Evolutionary conservation across 257 asterid species (phyloP), one percentile per base, ranked within the genome.

Genomic region (Solanum boliviense): DNA sequence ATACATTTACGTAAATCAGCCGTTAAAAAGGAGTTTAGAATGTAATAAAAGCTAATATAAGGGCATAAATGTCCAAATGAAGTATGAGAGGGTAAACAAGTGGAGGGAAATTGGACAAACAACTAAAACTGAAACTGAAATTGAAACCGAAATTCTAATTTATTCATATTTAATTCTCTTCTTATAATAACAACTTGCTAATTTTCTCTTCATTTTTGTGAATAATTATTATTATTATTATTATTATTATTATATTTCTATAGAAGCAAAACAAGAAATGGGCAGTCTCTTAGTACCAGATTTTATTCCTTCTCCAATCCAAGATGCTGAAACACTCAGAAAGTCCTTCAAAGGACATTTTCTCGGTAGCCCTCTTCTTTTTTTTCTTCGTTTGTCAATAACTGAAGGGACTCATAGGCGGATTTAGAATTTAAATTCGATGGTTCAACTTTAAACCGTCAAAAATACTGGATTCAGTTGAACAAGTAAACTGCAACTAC

Each of bases 231-330:
- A 31, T 38, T 31, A 31, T 31, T 31, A 31, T 31, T 31, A 31
- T 31, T 31, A 29, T 38, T 39, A 39, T 39, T 39, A 39, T 44
- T 44, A 44, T 44, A 44, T 44, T 21, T 7, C 18, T 27, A 9
- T 25, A 44, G 41, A 71, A 39, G 4, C 20, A 73, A 6, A 12
- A 23, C 15, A 32, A 41, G 82, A 70, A 87, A 95, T 95, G 98
- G 92, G 94, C 29, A 93, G 97, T 5, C 67, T 96, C 4, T 86
- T 89, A 81, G 27, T 94, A 29, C 96, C 99, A 23, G 91, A 90
- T 16, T 79, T 38, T 34, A 92, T 93, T 91, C 98, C 97, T n/a
- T 89, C 98, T 88, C 99, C 98, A 62, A 88, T 88, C 65, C 76
- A 91, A 67, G 99, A 96, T 87, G 94, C 94, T 81, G 92, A 92